Evolutionary conservation across 2,329 filamentous ascomycete species (phyloP).

Genomic region (Phaeosphaeria sp.): DNA sequence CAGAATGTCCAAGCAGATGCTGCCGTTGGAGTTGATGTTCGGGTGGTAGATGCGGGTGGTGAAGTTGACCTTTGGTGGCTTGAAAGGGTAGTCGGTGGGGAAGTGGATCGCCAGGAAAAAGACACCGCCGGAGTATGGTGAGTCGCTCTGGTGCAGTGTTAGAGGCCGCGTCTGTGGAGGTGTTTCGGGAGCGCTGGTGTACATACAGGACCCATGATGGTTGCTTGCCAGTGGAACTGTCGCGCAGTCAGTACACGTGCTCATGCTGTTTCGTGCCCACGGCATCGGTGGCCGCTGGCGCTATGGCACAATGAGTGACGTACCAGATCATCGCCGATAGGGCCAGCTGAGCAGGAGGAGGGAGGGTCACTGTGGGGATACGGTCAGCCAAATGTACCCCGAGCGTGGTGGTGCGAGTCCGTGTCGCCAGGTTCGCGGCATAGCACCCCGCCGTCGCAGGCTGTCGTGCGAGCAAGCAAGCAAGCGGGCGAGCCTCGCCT

Average conservation of each 20-base stretch:
- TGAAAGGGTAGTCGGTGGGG: slow-evolving; percentile 99
- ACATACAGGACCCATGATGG: slow-evolving; percentile 99
- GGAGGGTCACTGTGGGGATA: slow-evolving; percentile 79
- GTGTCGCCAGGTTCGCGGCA: slow-evolving; percentile 18
- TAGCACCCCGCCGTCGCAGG: slow-evolving; percentile 41
- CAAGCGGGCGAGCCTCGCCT: slow-evolving; percentile 28
- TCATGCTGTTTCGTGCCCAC: slow-evolving; percentile 15
- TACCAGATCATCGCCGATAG: slow-evolving; percentile 98
- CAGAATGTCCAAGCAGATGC: slow-evolving; percentile 97
- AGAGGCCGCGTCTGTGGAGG: slow-evolving; percentile 21
- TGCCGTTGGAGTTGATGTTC: slow-evolving; percentile 99
- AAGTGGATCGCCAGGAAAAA: slow-evolving; percentile 99
- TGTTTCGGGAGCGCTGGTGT: slow-evolving; percentile 4
- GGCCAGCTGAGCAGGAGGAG: slow-evolving; percentile 97
- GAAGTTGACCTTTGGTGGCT: slow-evolving; percentile 99
- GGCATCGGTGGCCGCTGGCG: slow-evolving; percentile 30
- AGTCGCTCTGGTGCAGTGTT: slow-evolving; percentile 73
- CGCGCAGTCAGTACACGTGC: slow-evolving; percentile 35
- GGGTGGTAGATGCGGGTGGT: slow-evolving; percentile 99
- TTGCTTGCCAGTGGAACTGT: slow-evolving; percentile 99
- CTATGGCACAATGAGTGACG: slow-evolving; percentile 51
- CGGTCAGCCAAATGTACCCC: slow-evolving; percentile 40
- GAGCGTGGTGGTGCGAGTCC: slow-evolving; percentile 12
- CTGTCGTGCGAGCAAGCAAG: slow-evolving; percentile 51
- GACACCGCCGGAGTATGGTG: slow-evolving; percentile 95